A percentile compares a stretch with the other conserved stretches of the same genome.
These are phyloP conservation scores for Kuraishia floccosa DNA, from an alignment of 805 yeast genomes.

Conservation along the genomic window DNA sequence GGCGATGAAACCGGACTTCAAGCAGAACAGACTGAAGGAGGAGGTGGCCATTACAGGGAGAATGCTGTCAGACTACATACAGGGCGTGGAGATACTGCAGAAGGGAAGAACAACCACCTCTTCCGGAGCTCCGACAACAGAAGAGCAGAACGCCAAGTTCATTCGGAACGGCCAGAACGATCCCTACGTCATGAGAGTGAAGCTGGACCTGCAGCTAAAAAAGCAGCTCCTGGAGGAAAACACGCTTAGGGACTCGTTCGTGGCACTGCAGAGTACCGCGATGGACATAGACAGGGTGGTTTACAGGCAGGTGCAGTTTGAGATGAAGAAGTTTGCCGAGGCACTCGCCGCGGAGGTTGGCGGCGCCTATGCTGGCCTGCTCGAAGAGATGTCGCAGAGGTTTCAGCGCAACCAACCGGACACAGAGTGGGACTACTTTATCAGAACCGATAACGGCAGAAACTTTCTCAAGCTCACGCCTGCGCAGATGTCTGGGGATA, in stretches of 20 bases:
- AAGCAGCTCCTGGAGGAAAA: slow-evolving; percentile 54
- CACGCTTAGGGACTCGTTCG: slow-evolving; percentile 52
- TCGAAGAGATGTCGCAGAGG: slow-evolving; percentile 40
- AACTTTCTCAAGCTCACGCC: slow-evolving; percentile 27
- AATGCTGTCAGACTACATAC: slow-evolving; percentile 32
- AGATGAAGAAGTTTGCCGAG: slow-evolving; percentile 37
- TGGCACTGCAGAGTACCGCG: slow-evolving; percentile 55
- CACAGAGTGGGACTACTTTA: slow-evolving; percentile 63
- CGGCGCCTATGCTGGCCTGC: slow-evolving; percentile 33
- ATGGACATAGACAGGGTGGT: slow-evolving; percentile 54
- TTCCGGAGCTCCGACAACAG: slow-evolving; percentile 14
- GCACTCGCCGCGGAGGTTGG: slow-evolving; percentile 40
- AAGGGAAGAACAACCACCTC: slow-evolving; percentile 21
- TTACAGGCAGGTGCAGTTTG: slow-evolving; percentile 48
- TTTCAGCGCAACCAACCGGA: slow-evolving; percentile 46
- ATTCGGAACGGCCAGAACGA: slow-evolving; percentile 26
- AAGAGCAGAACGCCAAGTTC: slow-evolving; percentile 11
- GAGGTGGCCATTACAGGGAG: slow-evolving; percentile 59
- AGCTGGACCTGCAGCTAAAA: slow-evolving; percentile 54
- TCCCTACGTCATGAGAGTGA: slow-evolving; percentile 52
- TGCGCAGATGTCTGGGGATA: slow-evolving; percentile 7
- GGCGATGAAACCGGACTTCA: slow-evolving; percentile 48
- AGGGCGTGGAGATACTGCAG: slow-evolving; percentile 29
- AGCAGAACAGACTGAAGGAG: slow-evolving; percentile 38
- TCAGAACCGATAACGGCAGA: slow-evolving; percentile 28